A percentile compares a stretch with the other conserved stretches of the same genome.
phyloP scores from a whole-genome alignment of 306 rosid species.

The Cicer pinnatifidum region DNA sequence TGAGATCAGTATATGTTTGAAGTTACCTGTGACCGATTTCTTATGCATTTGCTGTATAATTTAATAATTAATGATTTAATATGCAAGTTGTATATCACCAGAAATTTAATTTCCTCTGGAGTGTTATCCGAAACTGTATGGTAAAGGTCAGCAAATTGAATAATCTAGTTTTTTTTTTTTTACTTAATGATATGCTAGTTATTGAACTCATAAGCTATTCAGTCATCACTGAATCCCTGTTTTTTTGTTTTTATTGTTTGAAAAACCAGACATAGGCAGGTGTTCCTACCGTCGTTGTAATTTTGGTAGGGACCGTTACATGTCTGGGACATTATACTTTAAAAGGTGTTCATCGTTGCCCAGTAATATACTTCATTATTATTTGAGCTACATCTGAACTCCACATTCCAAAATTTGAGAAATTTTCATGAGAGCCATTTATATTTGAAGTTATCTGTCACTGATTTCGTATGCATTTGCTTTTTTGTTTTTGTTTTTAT shows the following conservation, averaged over 20 bases:
- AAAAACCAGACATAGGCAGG: conserved; percentile 49
- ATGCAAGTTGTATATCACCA: background rate
- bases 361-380: conserved; percentile 49
- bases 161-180: background rate
- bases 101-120: background rate
- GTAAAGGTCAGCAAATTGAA: background rate
- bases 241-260: background rate
- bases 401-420: conserved; percentile 38
- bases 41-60: background rate
- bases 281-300: background rate
- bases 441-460: background rate
- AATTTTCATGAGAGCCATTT: no score
- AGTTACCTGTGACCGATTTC: background rate
- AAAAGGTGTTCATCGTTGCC: conserved; percentile 60
- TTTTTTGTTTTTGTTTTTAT: background rate
- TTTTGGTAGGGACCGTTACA: conserved; percentile 42
- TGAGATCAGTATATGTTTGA: background rate
- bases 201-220: background rate
- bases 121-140: background rate
- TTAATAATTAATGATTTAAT: background rate
- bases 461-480: background rate
- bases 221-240: background rate
- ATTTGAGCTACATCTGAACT: conserved; percentile 64
- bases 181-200: background rate
- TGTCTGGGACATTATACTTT: conserved; percentile 47